Conservation (phyloP, 169 alveolate species). For the Plasmodium vinckei region DNA sequence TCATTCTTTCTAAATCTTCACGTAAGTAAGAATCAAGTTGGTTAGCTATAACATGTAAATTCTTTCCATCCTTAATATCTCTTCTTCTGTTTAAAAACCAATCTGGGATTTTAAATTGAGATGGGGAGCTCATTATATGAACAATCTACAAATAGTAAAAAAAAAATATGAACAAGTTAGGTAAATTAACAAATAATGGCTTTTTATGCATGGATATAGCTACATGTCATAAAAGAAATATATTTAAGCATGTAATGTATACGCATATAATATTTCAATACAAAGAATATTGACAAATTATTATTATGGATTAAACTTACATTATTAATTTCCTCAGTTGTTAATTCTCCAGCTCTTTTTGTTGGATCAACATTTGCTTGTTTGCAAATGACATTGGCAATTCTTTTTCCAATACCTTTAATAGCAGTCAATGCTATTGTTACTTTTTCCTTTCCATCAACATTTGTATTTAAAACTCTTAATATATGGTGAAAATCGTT, state of each 20-base stretch:
- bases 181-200: background rate
- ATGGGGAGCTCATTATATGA: slow-evolving; percentile 92
- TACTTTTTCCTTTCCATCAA: slow-evolving; percentile 98
- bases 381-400: slow-evolving; percentile 97
- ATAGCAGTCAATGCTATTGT: slow-evolving; percentile 97
- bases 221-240: background rate
- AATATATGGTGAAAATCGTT: slow-evolving; percentile 97
- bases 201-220: background rate
- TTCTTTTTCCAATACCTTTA: slow-evolving; percentile 99
- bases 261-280: background rate
- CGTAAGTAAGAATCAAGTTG: slow-evolving; percentile 96
- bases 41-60: slow-evolving; percentile 95
- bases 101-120: slow-evolving; percentile 97
- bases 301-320: slow-evolving; percentile 59
- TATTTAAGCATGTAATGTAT: background rate
- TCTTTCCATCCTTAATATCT: slow-evolving; percentile 96
- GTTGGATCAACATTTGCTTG: slow-evolving; percentile 97
- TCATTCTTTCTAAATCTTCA: slow-evolving; percentile 99
- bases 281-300: background rate
- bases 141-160: slow-evolving; percentile 81
- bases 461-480: slow-evolving; percentile 99
- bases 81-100: slow-evolving; percentile 99
- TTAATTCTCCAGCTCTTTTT: slow-evolving; percentile 99
- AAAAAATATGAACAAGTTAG: slow-evolving; percentile 9
- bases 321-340: slow-evolving; percentile 95